Evolutionary conservation across 768 basidiomycete species (phyloP).

Genomic region (Tubosaeta brunneosetosa): DNA sequence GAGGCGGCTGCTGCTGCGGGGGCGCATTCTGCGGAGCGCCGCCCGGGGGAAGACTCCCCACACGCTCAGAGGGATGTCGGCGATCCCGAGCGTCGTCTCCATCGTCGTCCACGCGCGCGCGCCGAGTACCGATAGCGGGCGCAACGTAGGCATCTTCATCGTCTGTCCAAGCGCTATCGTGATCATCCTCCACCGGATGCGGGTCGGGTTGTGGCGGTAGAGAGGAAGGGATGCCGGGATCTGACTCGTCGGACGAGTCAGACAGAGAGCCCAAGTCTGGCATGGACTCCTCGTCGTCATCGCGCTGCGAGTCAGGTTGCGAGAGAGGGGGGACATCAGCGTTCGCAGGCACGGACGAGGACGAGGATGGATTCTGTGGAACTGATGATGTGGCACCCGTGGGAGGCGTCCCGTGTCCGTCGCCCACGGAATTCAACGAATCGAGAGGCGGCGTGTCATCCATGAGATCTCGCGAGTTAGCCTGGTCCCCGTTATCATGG

Average conservation of each 20-base stretch:
- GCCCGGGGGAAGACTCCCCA: conserved; percentile 27
- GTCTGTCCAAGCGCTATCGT: conserved; percentile 26
- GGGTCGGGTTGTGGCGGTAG: conserved; percentile 14
- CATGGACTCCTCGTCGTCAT: conserved; percentile 38
- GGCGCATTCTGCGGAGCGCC: conserved; percentile 21
- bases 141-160: conserved; percentile 31
- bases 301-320: conserved; percentile 3
- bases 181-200: conserved; percentile 31
- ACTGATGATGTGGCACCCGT: conserved; percentile 1
- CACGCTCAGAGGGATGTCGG: conserved; percentile 61
- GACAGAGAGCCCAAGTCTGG: conserved; percentile 39
- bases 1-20: conserved; percentile 19
- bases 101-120: conserved; percentile 58
- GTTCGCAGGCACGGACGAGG: conserved; percentile 4
- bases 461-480: neutral
- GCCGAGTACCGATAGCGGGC: conserved; percentile 37
- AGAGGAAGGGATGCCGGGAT: conserved; percentile 26
- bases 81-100: conserved; percentile 57
- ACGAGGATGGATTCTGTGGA: neutral
- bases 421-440: neutral
- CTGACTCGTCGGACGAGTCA: conserved; percentile 36
- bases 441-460: conserved; percentile 3
- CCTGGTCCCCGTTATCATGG: conserved; percentile 3
- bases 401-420: neutral
- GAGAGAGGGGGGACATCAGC: conserved; percentile 5